Conservation (phyloP, 768 basidiomycete species). For the Chalciporus piperatus region DNA sequence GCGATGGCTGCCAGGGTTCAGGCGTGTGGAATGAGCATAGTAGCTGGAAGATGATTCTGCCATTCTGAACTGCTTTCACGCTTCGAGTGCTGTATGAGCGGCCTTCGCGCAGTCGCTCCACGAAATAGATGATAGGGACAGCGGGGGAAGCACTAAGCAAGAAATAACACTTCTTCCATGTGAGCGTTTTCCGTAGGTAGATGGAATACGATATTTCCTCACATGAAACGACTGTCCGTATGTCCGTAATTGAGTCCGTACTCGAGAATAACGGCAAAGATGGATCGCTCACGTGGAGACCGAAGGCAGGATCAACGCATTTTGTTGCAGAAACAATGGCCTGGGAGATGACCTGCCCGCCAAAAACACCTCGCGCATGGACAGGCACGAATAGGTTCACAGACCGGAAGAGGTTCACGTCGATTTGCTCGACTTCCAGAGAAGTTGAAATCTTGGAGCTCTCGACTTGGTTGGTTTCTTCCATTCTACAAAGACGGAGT, state of each 20-base stretch:
- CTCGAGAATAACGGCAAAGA: not conserved
- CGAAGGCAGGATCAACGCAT: conserved; percentile 61
- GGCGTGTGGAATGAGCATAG: conserved; percentile 81
- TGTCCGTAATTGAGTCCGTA: conserved; percentile 20
- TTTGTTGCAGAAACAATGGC: conserved; percentile 80
- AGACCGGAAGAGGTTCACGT: conserved; percentile 74
- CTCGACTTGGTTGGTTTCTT: conserved; percentile 49
- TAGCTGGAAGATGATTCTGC: conserved; percentile 57
- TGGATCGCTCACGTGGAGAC: conserved; percentile 60
- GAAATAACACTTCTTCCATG: conserved; percentile 67
- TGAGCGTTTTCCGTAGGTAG: conserved; percentile 3
- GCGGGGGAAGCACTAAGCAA: conserved; percentile 70
- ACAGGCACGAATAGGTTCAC: conserved; percentile 66
- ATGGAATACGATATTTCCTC: conserved; percentile 23
- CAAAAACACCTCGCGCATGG: conserved; percentile 72
- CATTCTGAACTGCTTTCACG: conserved; percentile 57
- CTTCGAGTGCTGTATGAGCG: conserved; percentile 67
- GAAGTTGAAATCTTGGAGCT: conserved; percentile 68
- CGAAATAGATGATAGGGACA: conserved; percentile 73
- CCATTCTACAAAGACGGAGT: conserved; percentile 25
- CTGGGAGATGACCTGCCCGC: conserved; percentile 89
- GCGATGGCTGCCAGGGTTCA: conserved; percentile 69
- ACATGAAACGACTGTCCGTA: conserved; percentile 64
- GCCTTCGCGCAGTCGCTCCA: conserved; percentile 74
- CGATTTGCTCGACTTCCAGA: conserved; percentile 76